A percentile compares a stretch with the other conserved stretches of the same genome.
Conservation (phyloP, 768 basidiomycete species). For the Suillus cothurnatus region DNA sequence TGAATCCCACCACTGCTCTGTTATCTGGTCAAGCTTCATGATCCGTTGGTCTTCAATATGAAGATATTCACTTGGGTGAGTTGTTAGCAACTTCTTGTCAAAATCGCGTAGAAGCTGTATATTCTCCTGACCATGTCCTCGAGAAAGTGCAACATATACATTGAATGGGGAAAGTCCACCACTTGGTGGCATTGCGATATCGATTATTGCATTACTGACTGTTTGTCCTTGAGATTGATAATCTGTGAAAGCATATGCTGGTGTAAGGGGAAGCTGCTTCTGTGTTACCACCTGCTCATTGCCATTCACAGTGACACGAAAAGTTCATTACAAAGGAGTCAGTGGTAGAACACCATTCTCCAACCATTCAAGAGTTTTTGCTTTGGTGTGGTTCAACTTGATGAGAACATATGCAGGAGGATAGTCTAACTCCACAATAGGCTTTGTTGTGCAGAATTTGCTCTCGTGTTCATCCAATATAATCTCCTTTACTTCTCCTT, state of each 20-base stretch:
- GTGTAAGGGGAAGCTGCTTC: conserved; percentile 35
- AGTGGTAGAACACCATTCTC: background rate
- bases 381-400: background rate
- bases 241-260: conserved; percentile 45
- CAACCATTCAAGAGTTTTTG: background rate
- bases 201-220: conserved; percentile 36
- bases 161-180: conserved; percentile 38
- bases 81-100: conserved; percentile 24
- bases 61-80: conserved; percentile 3
- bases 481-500: conserved; percentile 26
- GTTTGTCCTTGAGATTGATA: conserved; percentile 46
- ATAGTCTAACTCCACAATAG: background rate
- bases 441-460: background rate
- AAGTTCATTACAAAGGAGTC: background rate
- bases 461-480: conserved; percentile 34
- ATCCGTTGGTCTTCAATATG: conserved; percentile 3
- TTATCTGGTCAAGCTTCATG: conserved; percentile 14
- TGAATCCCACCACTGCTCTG: conserved; percentile 10
- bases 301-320: background rate
- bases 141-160: conserved; percentile 40
- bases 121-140: conserved; percentile 27
- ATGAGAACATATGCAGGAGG: background rate
- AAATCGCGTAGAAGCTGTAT: conserved; percentile 34
- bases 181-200: conserved; percentile 35
- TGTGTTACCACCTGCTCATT: background rate